These are phyloP conservation scores for Pseudomonodictys pantanalensis DNA, from an alignment of 495 filamentous ascomycete genomes.

Conservation along the genomic window DNA sequence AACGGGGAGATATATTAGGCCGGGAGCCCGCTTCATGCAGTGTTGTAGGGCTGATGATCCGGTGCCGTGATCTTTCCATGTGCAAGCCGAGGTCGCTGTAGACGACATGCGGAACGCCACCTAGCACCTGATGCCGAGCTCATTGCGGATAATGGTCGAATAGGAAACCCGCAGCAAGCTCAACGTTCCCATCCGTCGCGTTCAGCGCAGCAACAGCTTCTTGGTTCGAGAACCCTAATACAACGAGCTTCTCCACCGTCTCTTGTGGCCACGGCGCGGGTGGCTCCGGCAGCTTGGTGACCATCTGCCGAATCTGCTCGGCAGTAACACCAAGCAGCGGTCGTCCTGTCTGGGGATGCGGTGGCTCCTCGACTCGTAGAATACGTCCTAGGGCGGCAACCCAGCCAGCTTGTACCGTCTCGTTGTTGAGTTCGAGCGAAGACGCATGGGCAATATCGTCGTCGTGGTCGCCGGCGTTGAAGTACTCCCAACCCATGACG, in stretches of 20 bases:
- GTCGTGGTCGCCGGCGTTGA: slow-evolving; percentile 44
- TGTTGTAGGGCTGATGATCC: no score
- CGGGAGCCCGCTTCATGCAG: no score
- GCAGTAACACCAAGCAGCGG: slow-evolving; percentile 14
- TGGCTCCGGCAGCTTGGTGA: slow-evolving; percentile 23
- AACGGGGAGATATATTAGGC: no score
- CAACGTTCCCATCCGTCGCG: slow-evolving; percentile 78
- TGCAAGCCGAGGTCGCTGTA: no score
- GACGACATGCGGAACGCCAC: no score
- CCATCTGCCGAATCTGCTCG: slow-evolving; percentile 26
- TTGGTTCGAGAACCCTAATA: slow-evolving; percentile 74
- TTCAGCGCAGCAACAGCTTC: slow-evolving; percentile 78
- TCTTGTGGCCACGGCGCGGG: slow-evolving; percentile 54
- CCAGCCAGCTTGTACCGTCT: slow-evolving; percentile 23
- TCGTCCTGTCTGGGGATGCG: not conserved
- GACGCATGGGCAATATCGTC: slow-evolving; percentile 27
- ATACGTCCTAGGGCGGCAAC: slow-evolving; percentile 15
- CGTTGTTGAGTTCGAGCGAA: slow-evolving; percentile 17
- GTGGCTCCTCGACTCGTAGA: slow-evolving; percentile 9
- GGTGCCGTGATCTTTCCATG: no score
- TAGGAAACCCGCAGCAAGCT: slow-evolving; percentile 80
- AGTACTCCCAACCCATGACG: slow-evolving; percentile 51
- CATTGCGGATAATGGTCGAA: slow-evolving; percentile 49
- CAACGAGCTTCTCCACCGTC: slow-evolving; percentile 67
- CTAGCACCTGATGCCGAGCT: no score